Evolutionary conservation across 2,329 filamentous ascomycete genomes (phyloP).

Genomic region (Parafenestella ontariensis): DNA sequence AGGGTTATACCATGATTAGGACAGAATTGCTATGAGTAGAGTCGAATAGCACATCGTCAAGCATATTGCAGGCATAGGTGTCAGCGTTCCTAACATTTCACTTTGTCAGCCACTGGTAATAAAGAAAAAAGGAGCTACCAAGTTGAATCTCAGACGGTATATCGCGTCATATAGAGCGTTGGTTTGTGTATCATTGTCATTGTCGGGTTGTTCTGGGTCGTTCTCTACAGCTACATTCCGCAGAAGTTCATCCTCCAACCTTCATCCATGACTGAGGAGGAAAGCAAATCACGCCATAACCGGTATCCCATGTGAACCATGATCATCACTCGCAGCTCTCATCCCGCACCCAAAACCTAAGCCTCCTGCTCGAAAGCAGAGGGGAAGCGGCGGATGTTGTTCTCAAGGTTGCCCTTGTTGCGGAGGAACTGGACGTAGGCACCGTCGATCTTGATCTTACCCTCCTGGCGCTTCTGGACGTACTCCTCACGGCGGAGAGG

Average conservation of each 20-base stretch:
- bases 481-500: slow-evolving; percentile 98
- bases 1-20: not conserved
- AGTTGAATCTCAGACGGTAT: not conserved
- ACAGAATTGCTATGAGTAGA: not conserved
- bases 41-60: not conserved
- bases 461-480: slow-evolving; percentile 90
- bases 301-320: slow-evolving; percentile 47
- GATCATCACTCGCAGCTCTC: slow-evolving; percentile 35
- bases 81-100: too few relatives aligned
- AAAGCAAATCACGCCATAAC: slow-evolving; percentile 49
- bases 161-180: not conserved
- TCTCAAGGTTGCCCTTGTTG: slow-evolving; percentile 84
- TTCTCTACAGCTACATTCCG: slow-evolving; percentile 38
- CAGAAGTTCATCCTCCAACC: slow-evolving; percentile 33
- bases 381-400: slow-evolving; percentile 95
- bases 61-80: not conserved
- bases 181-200: slow-evolving; percentile 42
- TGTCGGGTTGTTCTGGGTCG: slow-evolving; percentile 39
- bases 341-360: slow-evolving; percentile 33
- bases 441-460: slow-evolving; percentile 95
- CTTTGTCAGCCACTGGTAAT: not conserved
- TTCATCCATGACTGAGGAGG: slow-evolving; percentile 42
- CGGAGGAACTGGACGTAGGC: slow-evolving; percentile 99
- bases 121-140: not conserved
- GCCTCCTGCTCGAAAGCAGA: slow-evolving; percentile 72